These are phyloP conservation scores for Penicillium lagena DNA, from an alignment of 495 filamentous ascomycete species.

Conservation along the genomic window DNA sequence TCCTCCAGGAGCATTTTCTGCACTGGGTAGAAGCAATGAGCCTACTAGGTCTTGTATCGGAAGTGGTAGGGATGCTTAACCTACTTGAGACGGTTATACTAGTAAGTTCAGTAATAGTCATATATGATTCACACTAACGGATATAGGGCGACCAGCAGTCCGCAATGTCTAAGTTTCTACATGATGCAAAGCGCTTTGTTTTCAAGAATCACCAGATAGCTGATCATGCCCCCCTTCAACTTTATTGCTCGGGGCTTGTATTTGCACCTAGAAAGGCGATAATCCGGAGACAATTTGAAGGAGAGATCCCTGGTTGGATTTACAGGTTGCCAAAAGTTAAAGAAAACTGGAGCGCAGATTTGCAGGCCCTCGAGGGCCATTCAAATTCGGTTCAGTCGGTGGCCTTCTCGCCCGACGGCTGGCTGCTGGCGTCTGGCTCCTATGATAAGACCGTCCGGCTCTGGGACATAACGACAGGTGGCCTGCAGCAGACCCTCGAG, in stretches of 20 bases:
- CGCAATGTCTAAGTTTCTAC: background rate
- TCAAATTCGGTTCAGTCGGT: background rate
- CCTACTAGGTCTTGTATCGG: constrained; percentile 18
- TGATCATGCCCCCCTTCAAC: constrained; percentile 15
- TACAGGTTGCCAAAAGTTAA: constrained; percentile 5
- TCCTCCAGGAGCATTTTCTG: constrained; percentile 37
- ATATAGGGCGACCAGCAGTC: constrained; percentile 7
- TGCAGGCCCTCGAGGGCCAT: background rate
- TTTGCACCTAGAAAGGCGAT: constrained; percentile 26
- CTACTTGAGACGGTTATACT: background rate
- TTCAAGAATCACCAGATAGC: constrained; percentile 19
- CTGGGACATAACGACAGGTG: too few species aligned
- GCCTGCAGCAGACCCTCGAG: too few species aligned
- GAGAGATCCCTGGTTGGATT: constrained; percentile 9
- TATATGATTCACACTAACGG: background rate
- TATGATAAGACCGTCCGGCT: too few species aligned
- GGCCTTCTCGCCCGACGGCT: constrained; percentile 21
- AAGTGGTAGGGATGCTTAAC: background rate
- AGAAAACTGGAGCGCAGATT: constrained; percentile 4
- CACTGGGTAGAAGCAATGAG: constrained; percentile 39
- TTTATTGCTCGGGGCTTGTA: constrained; percentile 20
- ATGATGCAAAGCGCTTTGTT: constrained; percentile 18
- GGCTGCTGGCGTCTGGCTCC: constrained; percentile 13
- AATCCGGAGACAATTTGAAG: constrained; percentile 10
- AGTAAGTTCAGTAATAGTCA: background rate